These are phyloP conservation scores for Penicillium cosmopolitanum DNA, from an alignment of 495 filamentous ascomycete species.

Conservation along the genomic window DNA sequence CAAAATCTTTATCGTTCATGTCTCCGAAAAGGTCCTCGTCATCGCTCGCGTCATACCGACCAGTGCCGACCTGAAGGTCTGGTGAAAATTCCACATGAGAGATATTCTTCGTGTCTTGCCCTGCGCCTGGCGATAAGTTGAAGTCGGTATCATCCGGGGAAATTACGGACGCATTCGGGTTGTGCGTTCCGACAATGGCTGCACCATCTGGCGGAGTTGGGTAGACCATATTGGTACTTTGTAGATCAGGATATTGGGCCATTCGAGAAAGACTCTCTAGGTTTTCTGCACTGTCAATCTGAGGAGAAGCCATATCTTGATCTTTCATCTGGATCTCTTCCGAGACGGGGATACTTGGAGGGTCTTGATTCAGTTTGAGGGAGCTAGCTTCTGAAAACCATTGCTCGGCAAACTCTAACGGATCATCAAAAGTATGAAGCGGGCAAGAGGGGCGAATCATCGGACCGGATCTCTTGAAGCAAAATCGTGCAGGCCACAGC, in stretches of 20 bases:
- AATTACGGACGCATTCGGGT: conserved; percentile 27
- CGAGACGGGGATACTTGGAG: conserved; percentile 29
- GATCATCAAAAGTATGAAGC: conserved; percentile 46
- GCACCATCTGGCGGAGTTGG: conserved; percentile 85
- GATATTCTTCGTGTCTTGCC: conserved; percentile 23
- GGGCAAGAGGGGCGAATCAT: conserved; percentile 20
- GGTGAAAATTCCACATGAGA: conserved; percentile 28
- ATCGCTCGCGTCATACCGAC: conserved; percentile 49
- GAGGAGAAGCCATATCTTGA: conserved; percentile 33
- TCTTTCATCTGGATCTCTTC: conserved; percentile 35
- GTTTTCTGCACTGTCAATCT: conserved; percentile 30
- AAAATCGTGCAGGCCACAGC: conserved; percentile 53
- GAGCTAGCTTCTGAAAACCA: conserved; percentile 59
- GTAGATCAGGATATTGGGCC: conserved; percentile 54
- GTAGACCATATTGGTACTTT: conserved; percentile 70
- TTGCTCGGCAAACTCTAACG: conserved; percentile 65
- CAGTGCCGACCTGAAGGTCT: conserved; percentile 41
- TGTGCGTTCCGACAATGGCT: conserved; percentile 40
- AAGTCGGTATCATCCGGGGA: conserved; percentile 38
- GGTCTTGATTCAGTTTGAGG: conserved; percentile 24
- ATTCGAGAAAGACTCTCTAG: conserved; percentile 53
- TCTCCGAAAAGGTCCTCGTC: conserved; percentile 73
- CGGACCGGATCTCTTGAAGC: conserved; percentile 42
- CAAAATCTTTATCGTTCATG: conserved; percentile 76
- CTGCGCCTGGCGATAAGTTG: conserved; percentile 20